Evolutionary conservation across 2,329 filamentous ascomycete genomes (phyloP).

Genomic region (Phaeosphaeria sp.): DNA sequence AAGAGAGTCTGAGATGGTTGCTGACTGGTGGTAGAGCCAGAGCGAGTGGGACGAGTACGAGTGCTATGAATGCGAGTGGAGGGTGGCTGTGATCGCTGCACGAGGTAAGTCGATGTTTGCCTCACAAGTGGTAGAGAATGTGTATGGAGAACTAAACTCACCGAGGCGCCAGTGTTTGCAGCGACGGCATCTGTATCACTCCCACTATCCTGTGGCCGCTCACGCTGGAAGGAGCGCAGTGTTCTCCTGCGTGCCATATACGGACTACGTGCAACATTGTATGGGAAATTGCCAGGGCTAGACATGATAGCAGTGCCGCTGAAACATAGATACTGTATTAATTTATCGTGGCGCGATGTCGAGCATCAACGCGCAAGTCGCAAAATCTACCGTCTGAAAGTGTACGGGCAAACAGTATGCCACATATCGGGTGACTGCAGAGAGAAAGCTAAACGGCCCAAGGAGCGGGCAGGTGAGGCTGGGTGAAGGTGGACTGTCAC

Average conservation of each 20-base stretch:
- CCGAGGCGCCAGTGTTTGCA: slow-evolving; percentile 13
- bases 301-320: slow-evolving; percentile 6
- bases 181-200: slow-evolving; percentile 8
- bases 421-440: background rate
- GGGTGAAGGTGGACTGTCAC: background rate
- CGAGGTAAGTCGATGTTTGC: background rate
- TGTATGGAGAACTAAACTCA: background rate
- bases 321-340: background rate
- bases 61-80: background rate
- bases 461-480: background rate
- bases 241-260: background rate
- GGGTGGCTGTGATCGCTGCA: background rate
- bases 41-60: background rate
- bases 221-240: slow-evolving; percentile 7
- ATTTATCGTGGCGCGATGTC: background rate
- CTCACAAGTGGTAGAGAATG: background rate
- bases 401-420: background rate
- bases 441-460: background rate
- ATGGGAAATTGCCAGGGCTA: slow-evolving; percentile 2
- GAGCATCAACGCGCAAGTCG: background rate
- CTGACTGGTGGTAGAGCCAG: background rate
- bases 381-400: background rate
- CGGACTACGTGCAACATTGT: background rate
- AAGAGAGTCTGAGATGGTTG: background rate
- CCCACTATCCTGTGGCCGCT: slow-evolving; percentile 7